Evolutionary conservation across 2,329 filamentous ascomycete species (phyloP).

Genomic region (Teratosphaeria viscida): DNA sequence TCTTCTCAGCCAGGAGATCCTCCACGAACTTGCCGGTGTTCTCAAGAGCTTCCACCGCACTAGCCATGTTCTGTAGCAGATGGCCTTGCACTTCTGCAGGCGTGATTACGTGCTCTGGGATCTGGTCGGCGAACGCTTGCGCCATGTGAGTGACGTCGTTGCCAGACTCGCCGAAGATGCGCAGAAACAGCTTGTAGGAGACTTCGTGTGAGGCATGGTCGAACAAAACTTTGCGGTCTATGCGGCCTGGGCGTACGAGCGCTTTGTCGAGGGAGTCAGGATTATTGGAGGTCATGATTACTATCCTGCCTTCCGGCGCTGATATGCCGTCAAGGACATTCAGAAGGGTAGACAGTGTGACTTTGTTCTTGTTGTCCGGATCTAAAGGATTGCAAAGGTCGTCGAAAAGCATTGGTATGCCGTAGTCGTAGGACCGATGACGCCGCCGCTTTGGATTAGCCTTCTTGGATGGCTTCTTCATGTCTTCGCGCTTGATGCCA

Average conservation of each 20-base stretch:
- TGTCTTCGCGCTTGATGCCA: conserved; percentile 85
- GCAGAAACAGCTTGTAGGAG: conserved; percentile 28
- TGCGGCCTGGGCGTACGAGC: conserved; percentile 59
- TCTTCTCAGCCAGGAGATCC: conserved; percentile 17
- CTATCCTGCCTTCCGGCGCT: conserved; percentile 62
- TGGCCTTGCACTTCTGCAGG: conserved; percentile 43
- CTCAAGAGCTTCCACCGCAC: conserved; percentile 32
- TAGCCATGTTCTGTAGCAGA: conserved; percentile 37
- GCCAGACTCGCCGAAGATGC: conserved; percentile 17
- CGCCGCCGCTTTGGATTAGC: not conserved
- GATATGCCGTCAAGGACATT: conserved; percentile 75
- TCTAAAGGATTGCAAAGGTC: not conserved
- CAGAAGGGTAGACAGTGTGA: conserved; percentile 65
- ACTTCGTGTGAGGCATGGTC: conserved; percentile 31
- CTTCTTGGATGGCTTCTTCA: not conserved
- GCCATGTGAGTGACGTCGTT: conserved; percentile 29
- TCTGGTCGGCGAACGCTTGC: conserved; percentile 29
- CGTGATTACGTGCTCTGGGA: conserved; percentile 36
- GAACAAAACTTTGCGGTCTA: conserved; percentile 57
- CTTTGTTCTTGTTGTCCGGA: conserved; percentile 29
- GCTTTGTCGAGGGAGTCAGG: conserved; percentile 62
- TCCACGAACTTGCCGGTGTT: conserved; percentile 32
- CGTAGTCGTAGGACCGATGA: not conserved
- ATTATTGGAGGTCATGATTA: conserved; percentile 72
- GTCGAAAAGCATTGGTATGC: not conserved